Conservation (phyloP, 2,329 filamentous ascomycete species). For the Leptographium wingfieldii region DNA sequence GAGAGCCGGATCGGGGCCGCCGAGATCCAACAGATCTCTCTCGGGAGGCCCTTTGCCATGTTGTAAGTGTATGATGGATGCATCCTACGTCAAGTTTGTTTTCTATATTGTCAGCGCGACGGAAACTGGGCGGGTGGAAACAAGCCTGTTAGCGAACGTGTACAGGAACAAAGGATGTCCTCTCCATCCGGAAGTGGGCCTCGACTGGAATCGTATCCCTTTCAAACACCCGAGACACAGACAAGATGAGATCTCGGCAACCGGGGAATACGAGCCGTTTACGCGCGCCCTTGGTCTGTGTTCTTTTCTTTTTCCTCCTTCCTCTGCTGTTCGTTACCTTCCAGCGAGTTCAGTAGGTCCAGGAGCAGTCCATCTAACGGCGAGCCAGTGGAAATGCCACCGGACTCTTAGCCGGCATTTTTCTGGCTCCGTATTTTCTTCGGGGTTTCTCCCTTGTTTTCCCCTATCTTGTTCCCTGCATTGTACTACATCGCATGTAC, state of each 20-base stretch:
- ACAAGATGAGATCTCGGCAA: not conserved
- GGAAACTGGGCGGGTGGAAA: not conserved
- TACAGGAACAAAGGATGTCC: not conserved
- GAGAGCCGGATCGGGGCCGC: not conserved
- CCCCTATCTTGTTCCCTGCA: no score
- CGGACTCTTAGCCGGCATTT: not conserved
- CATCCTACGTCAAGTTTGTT: not conserved
- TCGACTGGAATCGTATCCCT: not conserved
- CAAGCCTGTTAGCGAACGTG: no score
- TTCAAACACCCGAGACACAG: not conserved
- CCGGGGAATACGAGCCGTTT: not conserved
- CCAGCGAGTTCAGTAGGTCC: not conserved
- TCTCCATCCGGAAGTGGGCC: not conserved
- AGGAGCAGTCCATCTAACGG: no score
- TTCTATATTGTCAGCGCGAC: not conserved
- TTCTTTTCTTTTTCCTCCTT: not conserved
- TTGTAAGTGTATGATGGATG: not conserved
- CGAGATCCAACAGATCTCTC: not conserved
- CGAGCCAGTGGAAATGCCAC: no score
- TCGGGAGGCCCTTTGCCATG: no score
- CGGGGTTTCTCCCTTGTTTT: not conserved
- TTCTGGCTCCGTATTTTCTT: not conserved
- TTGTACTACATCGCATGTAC: not conserved
- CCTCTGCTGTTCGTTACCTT: not conserved
- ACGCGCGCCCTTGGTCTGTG: not conserved